Evolutionary conservation across 1,284 basidiomycete genomes (phyloP).

Genomic region (Singerocomus inundabilis): DNA sequence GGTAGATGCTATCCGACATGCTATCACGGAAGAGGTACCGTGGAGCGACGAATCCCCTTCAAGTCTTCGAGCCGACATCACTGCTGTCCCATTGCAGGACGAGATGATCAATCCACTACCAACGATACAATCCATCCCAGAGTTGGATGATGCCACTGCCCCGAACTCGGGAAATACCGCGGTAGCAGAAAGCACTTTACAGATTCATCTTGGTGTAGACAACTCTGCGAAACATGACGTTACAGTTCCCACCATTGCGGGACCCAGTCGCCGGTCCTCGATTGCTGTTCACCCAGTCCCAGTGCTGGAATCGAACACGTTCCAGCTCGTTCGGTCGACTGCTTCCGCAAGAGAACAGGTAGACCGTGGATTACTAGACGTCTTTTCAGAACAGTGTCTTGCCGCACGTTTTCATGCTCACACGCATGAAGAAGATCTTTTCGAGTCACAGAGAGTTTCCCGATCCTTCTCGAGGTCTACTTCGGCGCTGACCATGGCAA

Average conservation of each 20-base stretch:
- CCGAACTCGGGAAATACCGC: conserved; percentile 6
- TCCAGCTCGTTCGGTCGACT: conserved; percentile 70
- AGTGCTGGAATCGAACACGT: conserved; percentile 52
- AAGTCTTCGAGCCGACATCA: conserved; percentile 49
- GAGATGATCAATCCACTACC: conserved; percentile 45
- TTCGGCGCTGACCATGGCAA: conserved; percentile 54
- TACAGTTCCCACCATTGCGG: conserved; percentile 14
- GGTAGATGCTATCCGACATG: conserved; percentile 64
- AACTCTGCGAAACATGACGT: conserved; percentile 17
- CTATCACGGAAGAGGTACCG: conserved; percentile 36
- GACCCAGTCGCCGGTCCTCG: conserved; percentile 54
- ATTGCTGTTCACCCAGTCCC: conserved; percentile 51
- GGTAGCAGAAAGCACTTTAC: conserved; percentile 6
- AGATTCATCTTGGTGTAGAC: conserved; percentile 14
- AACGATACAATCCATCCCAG: conserved; percentile 63
- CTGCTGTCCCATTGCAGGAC: conserved; percentile 35
- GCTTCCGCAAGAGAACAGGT: conserved; percentile 64
- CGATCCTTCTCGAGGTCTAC: conserved; percentile 44
- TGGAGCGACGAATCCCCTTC: conserved; percentile 63
- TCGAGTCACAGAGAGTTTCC: conserved; percentile 49
- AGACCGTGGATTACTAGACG: conserved; percentile 66
- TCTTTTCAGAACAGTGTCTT: conserved; percentile 63
- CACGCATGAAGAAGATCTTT: conserved; percentile 60
- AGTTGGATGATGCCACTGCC: conserved; percentile 39
- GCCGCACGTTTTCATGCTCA: conserved; percentile 60